Percentiles rank a stretch among this genome's conserved stretches.
Conservation (phyloP, 169 alveolate genomes). For the Eimeria brunetti region DNA sequence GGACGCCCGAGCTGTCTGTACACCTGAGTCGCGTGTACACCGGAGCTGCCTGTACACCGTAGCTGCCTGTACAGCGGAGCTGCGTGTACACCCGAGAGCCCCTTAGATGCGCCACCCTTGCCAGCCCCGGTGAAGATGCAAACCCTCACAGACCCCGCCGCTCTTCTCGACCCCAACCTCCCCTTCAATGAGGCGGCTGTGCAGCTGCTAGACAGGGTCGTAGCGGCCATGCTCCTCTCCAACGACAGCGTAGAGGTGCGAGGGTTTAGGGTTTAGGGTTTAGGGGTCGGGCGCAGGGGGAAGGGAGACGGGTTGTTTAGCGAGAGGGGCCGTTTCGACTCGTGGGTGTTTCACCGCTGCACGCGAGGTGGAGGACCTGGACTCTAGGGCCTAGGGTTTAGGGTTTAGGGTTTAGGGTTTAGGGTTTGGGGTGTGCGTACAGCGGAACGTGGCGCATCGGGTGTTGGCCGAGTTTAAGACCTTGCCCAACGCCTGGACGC, state of each 20-base stretch:
- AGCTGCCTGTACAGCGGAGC: not conserved
- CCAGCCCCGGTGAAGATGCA: not conserved
- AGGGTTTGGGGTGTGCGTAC: slow-evolving; percentile 76
- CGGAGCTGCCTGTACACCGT: not conserved
- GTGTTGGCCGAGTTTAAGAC: slow-evolving; percentile 91
- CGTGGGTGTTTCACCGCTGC: not conserved
- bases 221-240: slow-evolving; percentile 92
- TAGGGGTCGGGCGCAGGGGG: not conserved
- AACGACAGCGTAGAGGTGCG: slow-evolving; percentile 68
- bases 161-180: slow-evolving; percentile 89
- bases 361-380: not conserved
- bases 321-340: not conserved
- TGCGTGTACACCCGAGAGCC: not conserved
- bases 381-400: slow-evolving; percentile 29
- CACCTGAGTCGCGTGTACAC: not conserved
- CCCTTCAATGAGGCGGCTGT: slow-evolving; percentile 92
- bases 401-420: slow-evolving; percentile 66
- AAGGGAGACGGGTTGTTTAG: not conserved
- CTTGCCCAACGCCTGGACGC: slow-evolving; percentile 93
- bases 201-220: slow-evolving; percentile 90
- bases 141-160: slow-evolving; percentile 86
- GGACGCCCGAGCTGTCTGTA: not conserved
- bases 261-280: slow-evolving; percentile 27
- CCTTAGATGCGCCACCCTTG: not conserved
- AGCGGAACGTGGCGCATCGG: slow-evolving; percentile 92